Evolutionary conservation across 1,284 basidiomycete genomes (phyloP), one percentile per base, ranked within the genome.

Genomic region (Chiua sp.): DNA sequence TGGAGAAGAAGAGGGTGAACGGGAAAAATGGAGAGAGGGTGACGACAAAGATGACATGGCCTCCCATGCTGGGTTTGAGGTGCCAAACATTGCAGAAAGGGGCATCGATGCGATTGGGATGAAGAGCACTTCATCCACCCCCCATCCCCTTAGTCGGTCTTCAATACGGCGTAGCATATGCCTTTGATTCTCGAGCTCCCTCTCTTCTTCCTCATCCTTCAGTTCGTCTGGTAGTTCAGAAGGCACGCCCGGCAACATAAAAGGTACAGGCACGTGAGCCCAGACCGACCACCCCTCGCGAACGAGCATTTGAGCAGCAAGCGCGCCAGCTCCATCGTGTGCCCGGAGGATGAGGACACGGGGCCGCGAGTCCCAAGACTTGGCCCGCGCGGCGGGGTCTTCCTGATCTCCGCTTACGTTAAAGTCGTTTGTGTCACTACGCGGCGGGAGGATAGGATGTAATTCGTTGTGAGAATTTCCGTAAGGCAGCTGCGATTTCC

Each of bases 301-400:
- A 3, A 80, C 81, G 35, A 96, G 81, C 78, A 92, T 87, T 72
- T 94, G 91, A 22, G 86, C 84, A 3, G 88, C 87, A 65, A 95
- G 77, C 5, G 90, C 90, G 3, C 92, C 90, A 2, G 86, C 77
- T 3, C 92, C 93, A 58, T 87, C 86, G 63, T 94, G 91, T 0
- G 90, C 93, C 37, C 88, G 80, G 55, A 94, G 77, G 50, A 96
- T 82, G 22, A 96, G 78, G 5, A 80, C 89, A 2, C 87, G 78
- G 22, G 72, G 72, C 42, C 61, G 74, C 35, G 63, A 62, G 13
- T 73, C 65, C 30, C 47, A 59, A 48, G 55, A 46, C n/a, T 51
- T 61, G 55, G 53, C 55, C 26, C 3, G 55, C 22, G 51, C 30
- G 42, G n/a, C 23, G 3, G 26, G 4, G n/a, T 63, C 64, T 35